Evolutionary conservation across 1,284 basidiomycete genomes (phyloP).

Genomic region (Malassezia equina): DNA sequence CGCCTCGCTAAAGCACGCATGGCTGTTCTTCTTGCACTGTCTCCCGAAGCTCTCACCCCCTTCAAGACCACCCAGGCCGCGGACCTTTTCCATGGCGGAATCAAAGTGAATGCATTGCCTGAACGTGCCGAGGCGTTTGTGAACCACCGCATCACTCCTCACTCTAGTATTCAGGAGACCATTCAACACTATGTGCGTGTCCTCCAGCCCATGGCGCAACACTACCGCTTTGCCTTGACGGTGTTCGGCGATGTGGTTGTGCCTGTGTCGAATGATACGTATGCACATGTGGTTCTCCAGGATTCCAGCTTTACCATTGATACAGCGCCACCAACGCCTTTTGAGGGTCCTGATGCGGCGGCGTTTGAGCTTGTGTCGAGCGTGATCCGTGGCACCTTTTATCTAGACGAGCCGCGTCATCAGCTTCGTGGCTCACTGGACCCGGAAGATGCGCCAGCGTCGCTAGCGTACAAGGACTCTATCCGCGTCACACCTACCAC

Average conservation of each 20-base stretch:
- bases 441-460: constrained; percentile 53
- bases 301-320: constrained; percentile 6
- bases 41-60: constrained; percentile 42
- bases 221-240: constrained; percentile 54
- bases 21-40: not conserved
- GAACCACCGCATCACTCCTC: constrained; percentile 58
- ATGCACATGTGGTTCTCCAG: constrained; percentile 1
- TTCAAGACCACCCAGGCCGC: constrained; percentile 63
- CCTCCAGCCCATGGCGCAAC: constrained; percentile 50
- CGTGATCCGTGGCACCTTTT: constrained; percentile 51
- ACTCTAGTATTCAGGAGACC: constrained; percentile 52
- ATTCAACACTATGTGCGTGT: constrained; percentile 51
- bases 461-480: constrained; percentile 49
- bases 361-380: constrained; percentile 49
- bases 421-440: constrained; percentile 52
- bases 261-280: constrained; percentile 12
- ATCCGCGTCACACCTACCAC: constrained; percentile 54
- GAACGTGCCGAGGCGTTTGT: constrained; percentile 55
- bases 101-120: constrained; percentile 60
- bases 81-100: constrained; percentile 60
- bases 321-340: not conserved
- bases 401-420: constrained; percentile 55
- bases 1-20: constrained; percentile 2
- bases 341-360: constrained; percentile 18
- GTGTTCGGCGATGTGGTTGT: constrained; percentile 51